These are phyloP conservation scores for Cajanus cajan DNA, from an alignment of 306 rosid species.

Conservation along the genomic window DNA sequence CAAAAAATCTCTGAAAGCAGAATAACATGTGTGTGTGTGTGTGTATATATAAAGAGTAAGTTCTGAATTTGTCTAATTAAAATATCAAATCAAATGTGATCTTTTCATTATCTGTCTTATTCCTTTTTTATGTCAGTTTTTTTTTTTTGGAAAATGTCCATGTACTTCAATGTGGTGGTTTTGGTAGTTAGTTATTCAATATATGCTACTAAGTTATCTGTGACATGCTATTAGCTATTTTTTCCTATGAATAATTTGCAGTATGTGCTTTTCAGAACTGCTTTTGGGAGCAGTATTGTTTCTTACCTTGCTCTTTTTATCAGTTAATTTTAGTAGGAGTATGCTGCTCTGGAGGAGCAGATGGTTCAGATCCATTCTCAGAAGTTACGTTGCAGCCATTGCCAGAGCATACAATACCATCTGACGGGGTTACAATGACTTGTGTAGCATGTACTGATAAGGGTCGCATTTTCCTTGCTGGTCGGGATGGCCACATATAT, in stretches of 20 bases:
- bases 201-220: conserved; percentile 1
- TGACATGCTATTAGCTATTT: neutral
- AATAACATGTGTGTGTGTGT: no score
- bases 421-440: conserved; percentile 97
- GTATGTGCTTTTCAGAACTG: conserved; percentile 21
- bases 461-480: conserved; percentile 93
- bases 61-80: conserved; percentile 1
- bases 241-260: conserved; percentile 5
- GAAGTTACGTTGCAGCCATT: conserved; percentile 90
- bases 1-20: neutral
- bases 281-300: conserved; percentile 18
- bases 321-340: conserved; percentile 92
- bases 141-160: neutral
- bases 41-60: neutral
- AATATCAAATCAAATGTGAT: neutral
- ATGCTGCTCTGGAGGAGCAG: conserved; percentile 86
- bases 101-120: neutral
- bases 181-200: neutral
- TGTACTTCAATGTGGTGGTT: neutral
- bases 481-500: conserved; percentile 95
- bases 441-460: conserved; percentile 81
- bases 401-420: conserved; percentile 85
- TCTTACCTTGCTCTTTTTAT: conserved; percentile 45
- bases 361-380: conserved; percentile 81
- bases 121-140: neutral